A percentile compares a stretch with the other conserved stretches of the same genome.
Conservation (phyloP, 805 yeast genomes). For the Cyberlindnera veronae region DNA sequence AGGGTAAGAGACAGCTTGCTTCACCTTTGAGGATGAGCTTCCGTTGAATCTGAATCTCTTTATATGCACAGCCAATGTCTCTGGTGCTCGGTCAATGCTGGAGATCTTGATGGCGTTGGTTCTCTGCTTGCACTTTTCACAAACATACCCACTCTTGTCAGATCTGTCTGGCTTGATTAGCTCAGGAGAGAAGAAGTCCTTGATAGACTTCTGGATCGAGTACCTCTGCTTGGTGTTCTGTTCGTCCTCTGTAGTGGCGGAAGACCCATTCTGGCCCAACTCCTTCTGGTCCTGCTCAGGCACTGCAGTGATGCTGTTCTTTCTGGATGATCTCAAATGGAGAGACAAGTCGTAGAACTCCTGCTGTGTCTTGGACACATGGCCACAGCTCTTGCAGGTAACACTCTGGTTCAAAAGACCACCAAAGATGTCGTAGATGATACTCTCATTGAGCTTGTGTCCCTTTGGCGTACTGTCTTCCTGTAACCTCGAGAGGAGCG, state of each 20-base stretch:
- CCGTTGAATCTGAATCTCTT: slow-evolving; percentile 91
- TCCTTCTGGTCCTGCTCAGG: slow-evolving; percentile 9
- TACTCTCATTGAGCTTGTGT: slow-evolving; percentile 72
- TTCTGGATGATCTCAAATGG: slow-evolving; percentile 45
- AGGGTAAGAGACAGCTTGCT: slow-evolving; percentile 81
- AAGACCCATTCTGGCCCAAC: slow-evolving; percentile 5
- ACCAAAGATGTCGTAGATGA: slow-evolving; percentile 91
- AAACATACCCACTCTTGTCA: slow-evolving; percentile 76
- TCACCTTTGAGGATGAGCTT: slow-evolving; percentile 74
- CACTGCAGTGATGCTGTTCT: slow-evolving; percentile 16
- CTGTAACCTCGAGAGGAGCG: slow-evolving; percentile 79
- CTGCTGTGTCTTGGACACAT: slow-evolving; percentile 82
- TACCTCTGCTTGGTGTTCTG: slow-evolving; percentile 38
- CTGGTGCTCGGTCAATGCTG: slow-evolving; percentile 79
- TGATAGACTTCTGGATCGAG: slow-evolving; percentile 70
- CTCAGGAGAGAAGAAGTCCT: slow-evolving; percentile 83
- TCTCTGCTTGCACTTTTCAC: slow-evolving; percentile 78
- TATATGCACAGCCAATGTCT: slow-evolving; percentile 79
- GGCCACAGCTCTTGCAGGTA: slow-evolving; percentile 77
- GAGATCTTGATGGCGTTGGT: slow-evolving; percentile 77
- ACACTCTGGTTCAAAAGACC: slow-evolving; percentile 84
- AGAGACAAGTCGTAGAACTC: slow-evolving; percentile 91
- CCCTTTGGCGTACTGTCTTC: slow-evolving; percentile 93
- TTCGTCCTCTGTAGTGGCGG: neutral
- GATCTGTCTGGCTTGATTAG: slow-evolving; percentile 61